A percentile compares a stretch with the other conserved stretches of the same genome.
phyloP scores from a whole-genome alignment of 805 yeast species.

The Candida easanensis region DNA sequence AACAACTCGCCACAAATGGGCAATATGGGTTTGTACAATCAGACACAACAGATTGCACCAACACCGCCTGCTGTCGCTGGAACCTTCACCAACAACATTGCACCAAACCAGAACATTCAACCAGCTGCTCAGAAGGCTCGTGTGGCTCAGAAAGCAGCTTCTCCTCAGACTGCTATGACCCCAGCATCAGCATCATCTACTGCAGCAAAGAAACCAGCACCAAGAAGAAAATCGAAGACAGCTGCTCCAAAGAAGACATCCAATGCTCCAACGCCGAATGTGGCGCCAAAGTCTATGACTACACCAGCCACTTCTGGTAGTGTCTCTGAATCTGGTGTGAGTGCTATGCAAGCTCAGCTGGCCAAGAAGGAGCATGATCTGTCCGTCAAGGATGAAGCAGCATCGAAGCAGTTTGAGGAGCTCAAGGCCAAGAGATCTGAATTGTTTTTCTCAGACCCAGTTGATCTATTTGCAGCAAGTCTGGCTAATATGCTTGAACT shows the following conservation, averaged over 20 bases:
- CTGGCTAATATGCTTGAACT: slow-evolving; percentile 27
- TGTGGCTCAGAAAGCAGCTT: slow-evolving; percentile 8
- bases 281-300: slow-evolving; percentile 9
- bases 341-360: slow-evolving; percentile 16
- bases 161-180: slow-evolving; percentile 5
- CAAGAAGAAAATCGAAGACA: slow-evolving; percentile 14
- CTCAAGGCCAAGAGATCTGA: slow-evolving; percentile 23
- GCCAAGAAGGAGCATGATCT: slow-evolving; percentile 27
- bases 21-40: slow-evolving; percentile 5
- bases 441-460: slow-evolving; percentile 20
- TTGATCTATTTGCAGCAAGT: slow-evolving; percentile 26
- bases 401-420: slow-evolving; percentile 18
- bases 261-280: slow-evolving; percentile 9
- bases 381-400: slow-evolving; percentile 18
- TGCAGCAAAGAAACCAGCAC: slow-evolving; percentile 19
- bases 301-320: slow-evolving; percentile 7
- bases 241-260: slow-evolving; percentile 11
- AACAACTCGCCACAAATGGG: slow-evolving; percentile 17
- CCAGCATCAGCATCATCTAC: slow-evolving; percentile 4
- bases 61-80: slow-evolving; percentile 5
- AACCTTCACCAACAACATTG: slow-evolving; percentile 4
- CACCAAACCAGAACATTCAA: slow-evolving; percentile 1
- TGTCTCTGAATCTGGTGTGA: slow-evolving; percentile 5
- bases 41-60: neutral
- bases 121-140: neutral